Conservation (phyloP, 2,329 filamentous ascomycete genomes). For the Penicillium occitanis region DNA sequence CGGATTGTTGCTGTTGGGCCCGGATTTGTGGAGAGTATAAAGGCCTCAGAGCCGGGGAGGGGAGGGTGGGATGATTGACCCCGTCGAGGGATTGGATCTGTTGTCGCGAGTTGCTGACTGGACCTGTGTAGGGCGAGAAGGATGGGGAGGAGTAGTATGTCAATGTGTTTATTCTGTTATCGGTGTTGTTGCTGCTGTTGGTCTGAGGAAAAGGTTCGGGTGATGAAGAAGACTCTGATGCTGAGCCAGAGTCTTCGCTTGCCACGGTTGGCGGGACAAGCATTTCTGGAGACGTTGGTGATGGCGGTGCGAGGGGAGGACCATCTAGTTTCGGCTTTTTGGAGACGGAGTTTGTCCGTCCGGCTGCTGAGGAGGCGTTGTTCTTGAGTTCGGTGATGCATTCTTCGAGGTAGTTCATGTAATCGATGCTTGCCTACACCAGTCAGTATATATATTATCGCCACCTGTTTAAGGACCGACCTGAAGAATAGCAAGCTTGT, state of each 20-base stretch:
- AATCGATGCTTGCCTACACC: constrained; percentile 85
- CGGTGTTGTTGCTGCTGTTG: neutral
- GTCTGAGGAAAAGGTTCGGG: constrained; percentile 31
- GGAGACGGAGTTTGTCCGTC: constrained; percentile 24
- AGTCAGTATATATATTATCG: too few relatives aligned
- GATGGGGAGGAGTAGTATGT: constrained; percentile 32
- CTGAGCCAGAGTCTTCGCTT: constrained; percentile 27
- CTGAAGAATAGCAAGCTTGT: constrained; percentile 93
- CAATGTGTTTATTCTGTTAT: constrained; percentile 23
- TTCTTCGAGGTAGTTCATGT: constrained; percentile 88
- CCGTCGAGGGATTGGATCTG: constrained; percentile 9
- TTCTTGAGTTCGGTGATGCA: constrained; percentile 79
- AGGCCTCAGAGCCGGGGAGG: constrained; percentile 38
- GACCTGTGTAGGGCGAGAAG: constrained; percentile 33
- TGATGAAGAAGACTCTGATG: constrained; percentile 32
- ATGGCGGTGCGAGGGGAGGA: constrained; percentile 30
- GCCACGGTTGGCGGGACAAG: constrained; percentile 26
- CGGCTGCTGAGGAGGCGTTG: constrained; percentile 29
- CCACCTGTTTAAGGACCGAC: constrained; percentile 49
- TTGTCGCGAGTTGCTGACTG: neutral
- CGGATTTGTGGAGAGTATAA: constrained; percentile 23
- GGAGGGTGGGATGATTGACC: constrained; percentile 34
- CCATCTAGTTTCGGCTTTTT: constrained; percentile 13
- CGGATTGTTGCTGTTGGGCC: neutral
- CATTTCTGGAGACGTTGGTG: constrained; percentile 39